Percentiles rank a stretch among this genome's conserved stretches.
These are phyloP conservation scores for Heliamphora exappendiculata DNA, from an alignment of 148 eudicot genomes.

Conservation along the genomic window DNA sequence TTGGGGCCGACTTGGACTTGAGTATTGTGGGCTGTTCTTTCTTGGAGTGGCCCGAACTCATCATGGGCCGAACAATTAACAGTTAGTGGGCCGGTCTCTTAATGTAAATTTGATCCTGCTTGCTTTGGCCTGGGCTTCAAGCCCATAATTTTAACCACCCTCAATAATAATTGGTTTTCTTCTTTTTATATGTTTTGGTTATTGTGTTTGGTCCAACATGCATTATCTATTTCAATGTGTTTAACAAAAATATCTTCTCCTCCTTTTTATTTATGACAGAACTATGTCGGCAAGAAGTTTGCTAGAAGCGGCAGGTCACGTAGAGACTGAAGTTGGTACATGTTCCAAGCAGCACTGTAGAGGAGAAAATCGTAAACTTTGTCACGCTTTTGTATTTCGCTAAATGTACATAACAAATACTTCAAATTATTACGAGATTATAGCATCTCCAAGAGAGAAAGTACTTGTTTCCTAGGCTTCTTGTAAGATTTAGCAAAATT, in stretches of 20 bases:
- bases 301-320: conserved; percentile 14
- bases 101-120: no score
- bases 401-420: neutral
- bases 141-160: no score
- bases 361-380: neutral
- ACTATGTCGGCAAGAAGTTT: conserved; percentile 13
- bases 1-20: no score
- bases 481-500: neutral
- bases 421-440: neutral
- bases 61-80: no score
- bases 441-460: neutral
- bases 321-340: conserved; percentile 13
- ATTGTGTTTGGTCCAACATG: neutral
- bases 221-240: neutral
- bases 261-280: conserved; percentile 13
- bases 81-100: no score
- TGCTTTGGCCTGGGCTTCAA: no score
- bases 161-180: neutral
- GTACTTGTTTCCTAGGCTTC: neutral
- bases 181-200: neutral
- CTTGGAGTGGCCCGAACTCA: no score
- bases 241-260: neutral
- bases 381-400: neutral
- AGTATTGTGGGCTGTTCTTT: no score
- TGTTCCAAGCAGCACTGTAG: neutral